Base-by-base conservation (phyloP, 306 rosid species). In the Canavalia ensiformis region DNA sequence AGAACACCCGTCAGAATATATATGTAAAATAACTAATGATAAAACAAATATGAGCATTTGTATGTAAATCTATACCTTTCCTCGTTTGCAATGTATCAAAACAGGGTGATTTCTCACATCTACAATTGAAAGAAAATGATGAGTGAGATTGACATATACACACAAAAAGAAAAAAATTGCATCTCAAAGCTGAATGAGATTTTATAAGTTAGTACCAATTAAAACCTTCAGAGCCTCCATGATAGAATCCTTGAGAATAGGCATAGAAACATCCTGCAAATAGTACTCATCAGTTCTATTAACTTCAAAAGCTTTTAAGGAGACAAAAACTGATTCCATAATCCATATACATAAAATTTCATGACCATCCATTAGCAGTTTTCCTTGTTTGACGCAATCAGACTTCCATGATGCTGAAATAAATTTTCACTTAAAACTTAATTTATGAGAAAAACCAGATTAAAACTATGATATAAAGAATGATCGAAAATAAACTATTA, bases 211-310 rank as follows among this genome's bases (percentile, higher is more conserved):
- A 41, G 52, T 91, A 92, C 98, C 98, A 52, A 90, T 83, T 62
- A 94, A 85, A 74, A 94, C 80, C 86, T 86, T 87, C 86, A 94
- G 85, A 31, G 98, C 97, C 59, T 88, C 92, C 87, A 90, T 88
- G 76, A 94, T 90, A 10, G 93, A 84, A 75, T 85, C 92, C 74
- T 54, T 85, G 13, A 84, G 89, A 78, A 82, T 78, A 42, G 92
- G 89, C 59, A 79, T 82, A 57, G 86, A 84, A 66, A 89, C 81
- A 59, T 94, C 97, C 97, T 94, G 88, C 83, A 88, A 47, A 72
- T 47, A 52, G 31, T n/a, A 45, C 11, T 11, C 47, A 18, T 18
- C 25, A 18, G 25, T 18, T 18, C 25, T 18, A 18, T 18, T 18
- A 18, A 18, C 25, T 18, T 18, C 25, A 18, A 18, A 18, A 3